Evolutionary conservation across 2,329 filamentous ascomycete genomes (phyloP).

Genomic region (Aureobasidium sp.): DNA sequence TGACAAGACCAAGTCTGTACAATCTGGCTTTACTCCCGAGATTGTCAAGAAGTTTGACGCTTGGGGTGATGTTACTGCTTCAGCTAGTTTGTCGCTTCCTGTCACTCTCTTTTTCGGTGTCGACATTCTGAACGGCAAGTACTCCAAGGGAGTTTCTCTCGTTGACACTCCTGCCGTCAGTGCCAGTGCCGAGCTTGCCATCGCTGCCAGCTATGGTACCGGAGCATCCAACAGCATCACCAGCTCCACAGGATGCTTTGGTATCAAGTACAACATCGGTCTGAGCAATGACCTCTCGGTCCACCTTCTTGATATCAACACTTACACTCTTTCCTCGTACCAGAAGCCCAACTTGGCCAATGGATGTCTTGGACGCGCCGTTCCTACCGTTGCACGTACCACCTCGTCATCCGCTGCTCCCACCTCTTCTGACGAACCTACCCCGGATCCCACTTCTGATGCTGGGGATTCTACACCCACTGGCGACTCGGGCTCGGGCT

Average conservation of each 20-base stretch:
- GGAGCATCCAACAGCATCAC: constrained; percentile 9
- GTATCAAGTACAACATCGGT: constrained; percentile 17
- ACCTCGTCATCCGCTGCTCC: neutral
- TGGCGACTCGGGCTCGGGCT: neutral
- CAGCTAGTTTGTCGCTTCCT: constrained; percentile 14
- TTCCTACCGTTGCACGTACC: neutral
- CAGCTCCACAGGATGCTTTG: constrained; percentile 16
- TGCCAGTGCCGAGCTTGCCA: constrained; percentile 10
- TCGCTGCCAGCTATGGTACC: constrained; percentile 5
- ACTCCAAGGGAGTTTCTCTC: constrained; percentile 16
- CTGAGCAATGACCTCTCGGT: constrained; percentile 15
- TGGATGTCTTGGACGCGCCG: constrained; percentile 12
- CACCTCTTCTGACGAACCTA: neutral
- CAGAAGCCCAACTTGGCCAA: constrained; percentile 2
- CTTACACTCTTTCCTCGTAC: neutral
- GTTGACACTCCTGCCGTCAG: constrained; percentile 17
- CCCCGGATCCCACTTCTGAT: neutral
- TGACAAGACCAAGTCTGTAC: constrained; percentile 10
- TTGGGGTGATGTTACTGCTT: constrained; percentile 15
- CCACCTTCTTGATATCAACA: neutral
- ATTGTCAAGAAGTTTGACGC: constrained; percentile 18
- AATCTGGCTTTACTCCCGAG: constrained; percentile 16
- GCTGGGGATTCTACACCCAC: neutral
- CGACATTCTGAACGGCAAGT: constrained; percentile 17
- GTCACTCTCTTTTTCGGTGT: constrained; percentile 15